These are phyloP conservation scores for Metarhizium robertsii DNA, from an alignment of 2,329 filamentous ascomycete genomes.

Conservation along the genomic window DNA sequence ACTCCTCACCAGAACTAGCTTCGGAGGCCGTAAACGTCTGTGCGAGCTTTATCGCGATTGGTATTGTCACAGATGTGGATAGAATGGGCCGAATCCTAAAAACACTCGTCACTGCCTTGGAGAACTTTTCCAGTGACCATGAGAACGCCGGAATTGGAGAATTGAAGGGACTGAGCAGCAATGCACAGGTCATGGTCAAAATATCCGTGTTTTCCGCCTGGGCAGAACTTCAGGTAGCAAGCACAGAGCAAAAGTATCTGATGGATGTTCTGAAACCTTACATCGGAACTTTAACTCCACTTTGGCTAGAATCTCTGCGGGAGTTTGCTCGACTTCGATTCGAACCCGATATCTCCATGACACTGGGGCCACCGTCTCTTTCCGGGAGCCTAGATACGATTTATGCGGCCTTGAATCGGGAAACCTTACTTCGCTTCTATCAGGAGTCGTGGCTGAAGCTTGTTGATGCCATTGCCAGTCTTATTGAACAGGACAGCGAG, in stretches of 20 bases:
- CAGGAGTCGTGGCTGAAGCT: constrained; percentile 95
- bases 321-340: constrained; percentile 91
- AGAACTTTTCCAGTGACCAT: constrained; percentile 78
- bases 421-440: constrained; percentile 90
- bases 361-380: constrained; percentile 67
- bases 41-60: constrained; percentile 93
- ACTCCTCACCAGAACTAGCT: constrained; percentile 91
- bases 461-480: constrained; percentile 91
- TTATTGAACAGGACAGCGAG: constrained; percentile 95
- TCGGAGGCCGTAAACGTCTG: constrained; percentile 96
- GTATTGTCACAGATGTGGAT: constrained; percentile 94
- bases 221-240: constrained; percentile 94
- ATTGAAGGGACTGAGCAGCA: constrained; percentile 83
- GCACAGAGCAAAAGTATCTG: constrained; percentile 82
- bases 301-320: constrained; percentile 87
- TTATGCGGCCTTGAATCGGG: constrained; percentile 87
- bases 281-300: constrained; percentile 77
- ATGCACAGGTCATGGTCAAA: constrained; percentile 97
- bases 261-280: constrained; percentile 83
- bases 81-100: constrained; percentile 98
- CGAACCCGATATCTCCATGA: constrained; percentile 94
- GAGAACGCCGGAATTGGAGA: constrained; percentile 87
- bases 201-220: constrained; percentile 95
- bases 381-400: constrained; percentile 86
- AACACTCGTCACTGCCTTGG: constrained; percentile 78